phyloP scores from a whole-genome alignment of 1,139 yeast species.

The Kurtzmaniella quercitrusa region DNA sequence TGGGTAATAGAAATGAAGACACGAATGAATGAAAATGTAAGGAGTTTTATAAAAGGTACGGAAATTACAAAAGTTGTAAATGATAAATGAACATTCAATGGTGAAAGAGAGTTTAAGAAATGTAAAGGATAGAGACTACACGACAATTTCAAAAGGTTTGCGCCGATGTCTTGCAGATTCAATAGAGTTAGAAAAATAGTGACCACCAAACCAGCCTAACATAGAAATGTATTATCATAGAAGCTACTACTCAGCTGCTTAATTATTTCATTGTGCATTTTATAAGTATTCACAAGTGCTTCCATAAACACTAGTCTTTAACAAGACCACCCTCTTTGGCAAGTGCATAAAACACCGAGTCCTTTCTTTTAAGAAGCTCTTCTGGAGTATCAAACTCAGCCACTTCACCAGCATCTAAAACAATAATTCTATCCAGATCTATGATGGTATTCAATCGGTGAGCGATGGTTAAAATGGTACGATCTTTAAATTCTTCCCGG shows the following conservation, averaged over 20 bases:
- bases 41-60: too few species aligned
- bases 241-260: too few species aligned
- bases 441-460: constrained; percentile 90
- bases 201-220: too few species aligned
- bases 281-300: not conserved
- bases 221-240: too few species aligned
- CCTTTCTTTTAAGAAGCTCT: constrained; percentile 58
- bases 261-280: constrained; percentile 1
- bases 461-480: constrained; percentile 92
- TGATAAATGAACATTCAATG: too few species aligned
- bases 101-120: too few species aligned
- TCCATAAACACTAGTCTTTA: constrained; percentile 16
- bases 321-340: constrained; percentile 65
- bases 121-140: too few species aligned
- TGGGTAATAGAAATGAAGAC: not conserved
- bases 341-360: constrained; percentile 72
- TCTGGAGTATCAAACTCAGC: constrained; percentile 85
- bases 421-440: constrained; percentile 86
- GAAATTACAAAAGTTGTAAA: too few species aligned
- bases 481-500: constrained; percentile 75
- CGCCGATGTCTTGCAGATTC: too few species aligned
- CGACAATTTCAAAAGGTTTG: too few species aligned
- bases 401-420: constrained; percentile 78
- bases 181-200: too few species aligned
- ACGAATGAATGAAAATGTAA: not conserved